phyloP scores from a whole-genome alignment of 1,139 yeast genomes.

The Candida tetrigidarum region DNA sequence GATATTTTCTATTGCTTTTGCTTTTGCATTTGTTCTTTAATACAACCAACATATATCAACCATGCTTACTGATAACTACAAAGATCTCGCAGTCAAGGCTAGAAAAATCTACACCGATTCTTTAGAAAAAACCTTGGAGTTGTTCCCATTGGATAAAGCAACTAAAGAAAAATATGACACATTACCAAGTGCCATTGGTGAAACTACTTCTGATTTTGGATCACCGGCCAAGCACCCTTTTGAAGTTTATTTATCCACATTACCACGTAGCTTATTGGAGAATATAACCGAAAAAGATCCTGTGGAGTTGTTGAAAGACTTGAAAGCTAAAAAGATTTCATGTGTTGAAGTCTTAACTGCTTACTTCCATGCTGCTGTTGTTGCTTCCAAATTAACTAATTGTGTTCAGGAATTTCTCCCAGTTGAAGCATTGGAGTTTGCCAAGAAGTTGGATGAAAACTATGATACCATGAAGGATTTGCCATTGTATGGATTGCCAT shows the following conservation, averaged over 20 bases:
- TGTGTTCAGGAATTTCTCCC: conserved; percentile 26
- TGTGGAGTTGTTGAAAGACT: conserved; percentile 17
- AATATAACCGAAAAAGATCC: conserved; percentile 23
- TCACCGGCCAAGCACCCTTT: conserved; percentile 24
- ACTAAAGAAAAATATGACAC: conserved; percentile 16
- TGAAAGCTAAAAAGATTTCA: conserved; percentile 19
- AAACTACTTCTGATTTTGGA: conserved; percentile 25
- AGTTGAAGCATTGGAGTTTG: conserved; percentile 22
- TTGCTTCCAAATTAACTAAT: conserved; percentile 27
- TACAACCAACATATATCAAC: too few species aligned
- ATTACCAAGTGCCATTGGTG: conserved; percentile 26
- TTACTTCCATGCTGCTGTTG: conserved; percentile 27
- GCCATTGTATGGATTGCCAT: conserved; percentile 27
- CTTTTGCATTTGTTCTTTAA: too few species aligned
- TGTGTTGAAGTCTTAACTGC: conserved; percentile 34
- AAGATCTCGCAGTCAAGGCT: conserved; percentile 21
- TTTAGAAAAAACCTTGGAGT: conserved; percentile 20
- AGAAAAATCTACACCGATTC: conserved; percentile 20
- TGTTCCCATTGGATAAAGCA: conserved; percentile 24
- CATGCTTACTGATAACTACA: conserved; percentile 25
- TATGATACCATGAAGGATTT: conserved; percentile 19
- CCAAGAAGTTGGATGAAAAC: conserved; percentile 22
- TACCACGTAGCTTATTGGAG: conserved; percentile 18
- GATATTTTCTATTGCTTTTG: too few species aligned
- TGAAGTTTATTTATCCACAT: conserved; percentile 19